Conservation (phyloP, 2,329 filamentous ascomycete species). For the Dryadomyces quercivorus region DNA sequence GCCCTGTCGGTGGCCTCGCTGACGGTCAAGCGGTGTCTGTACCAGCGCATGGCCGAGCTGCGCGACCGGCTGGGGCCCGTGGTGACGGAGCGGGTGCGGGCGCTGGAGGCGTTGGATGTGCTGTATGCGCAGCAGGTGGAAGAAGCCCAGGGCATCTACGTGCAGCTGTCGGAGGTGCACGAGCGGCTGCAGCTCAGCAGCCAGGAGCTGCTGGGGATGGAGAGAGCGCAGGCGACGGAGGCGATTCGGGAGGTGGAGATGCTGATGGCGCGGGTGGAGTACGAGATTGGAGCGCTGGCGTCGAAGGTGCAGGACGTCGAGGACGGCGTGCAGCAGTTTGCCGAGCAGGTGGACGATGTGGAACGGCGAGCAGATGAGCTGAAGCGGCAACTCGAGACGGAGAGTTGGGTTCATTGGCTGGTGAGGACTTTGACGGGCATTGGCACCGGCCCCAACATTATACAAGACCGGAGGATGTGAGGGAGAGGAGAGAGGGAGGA, state of each 20-base stretch:
- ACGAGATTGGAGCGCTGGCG: conserved; percentile 72
- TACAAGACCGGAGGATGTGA: conserved; percentile 12
- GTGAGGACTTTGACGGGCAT: conserved; percentile 49
- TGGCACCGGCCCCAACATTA: conserved; percentile 47
- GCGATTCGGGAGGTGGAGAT: conserved; percentile 68
- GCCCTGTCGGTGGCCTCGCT: conserved; percentile 14
- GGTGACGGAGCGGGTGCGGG: conserved; percentile 44
- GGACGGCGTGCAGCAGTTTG: conserved; percentile 67
- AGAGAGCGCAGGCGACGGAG: conserved; percentile 57
- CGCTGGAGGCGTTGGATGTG: conserved; percentile 47
- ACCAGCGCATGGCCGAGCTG: conserved; percentile 38
- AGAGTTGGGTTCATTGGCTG: conserved; percentile 54
- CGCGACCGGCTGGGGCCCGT: conserved; percentile 44
- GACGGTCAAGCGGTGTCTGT: conserved; percentile 44
- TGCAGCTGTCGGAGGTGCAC: conserved; percentile 58
- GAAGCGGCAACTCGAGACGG: conserved; percentile 48
- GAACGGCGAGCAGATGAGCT: conserved; percentile 53
- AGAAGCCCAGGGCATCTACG: conserved; percentile 54
- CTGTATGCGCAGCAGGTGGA: conserved; percentile 51
- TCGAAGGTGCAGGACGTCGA: conserved; percentile 80
- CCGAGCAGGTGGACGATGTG: conserved; percentile 61
- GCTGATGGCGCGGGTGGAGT: conserved; percentile 75
- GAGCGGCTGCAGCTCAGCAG: conserved; percentile 54
- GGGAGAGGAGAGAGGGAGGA: too few relatives aligned
- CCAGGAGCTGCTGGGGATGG: conserved; percentile 55